Base-by-base conservation (phyloP, 176 grass and related monocot species). In the Dendrocalamus sinicus region DNA sequence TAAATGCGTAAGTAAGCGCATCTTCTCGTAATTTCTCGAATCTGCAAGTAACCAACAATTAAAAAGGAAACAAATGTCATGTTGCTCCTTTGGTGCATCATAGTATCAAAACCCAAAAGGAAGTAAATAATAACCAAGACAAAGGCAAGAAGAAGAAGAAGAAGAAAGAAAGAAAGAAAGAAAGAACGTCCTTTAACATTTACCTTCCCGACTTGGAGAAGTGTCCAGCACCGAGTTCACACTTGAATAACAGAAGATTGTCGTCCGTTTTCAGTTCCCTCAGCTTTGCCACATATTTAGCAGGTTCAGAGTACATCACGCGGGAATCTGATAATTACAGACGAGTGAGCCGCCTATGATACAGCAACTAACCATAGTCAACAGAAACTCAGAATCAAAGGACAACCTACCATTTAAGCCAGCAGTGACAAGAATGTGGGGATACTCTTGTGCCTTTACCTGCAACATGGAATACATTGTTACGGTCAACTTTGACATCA, bases 191-290 rank as follows among this genome's bases (percentile, higher is more conserved):
- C 23, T 70, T 30, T 3, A 52, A 74, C 60, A 23, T 13, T 76
- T 88, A 91, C 94, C 91, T 96, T 84, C 94, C 91, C 4, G 91
- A 93, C 45, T 93, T 96, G 58, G 94, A 96, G 82, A 88, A 90
- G 85, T 96, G 94, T 8, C 94, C 94, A 22, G 91, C 94, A 75
- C 87, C 94, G 43, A 96, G 73, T 63, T 96, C 91, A 19, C 94
- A 96, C 75, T 96, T 93, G 84, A 96, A 93, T 20, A 96, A 45
- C 19, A 96, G 51, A 80, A 89, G 87, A 23, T 73, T 97, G 78
- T 89, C 68, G 70, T 93, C 90, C 1, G 78, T 94, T 78, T 97
- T 94, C 73, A 86, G n/a, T 67, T 97, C 92, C 83, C 95, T 91
- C 73, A 97, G 81, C 88, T 89, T 94, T 1, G 94, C 92, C 69